Base-by-base conservation (phyloP, 352 stramenopile species). In the Globisporangium uncinulatum region DNA sequence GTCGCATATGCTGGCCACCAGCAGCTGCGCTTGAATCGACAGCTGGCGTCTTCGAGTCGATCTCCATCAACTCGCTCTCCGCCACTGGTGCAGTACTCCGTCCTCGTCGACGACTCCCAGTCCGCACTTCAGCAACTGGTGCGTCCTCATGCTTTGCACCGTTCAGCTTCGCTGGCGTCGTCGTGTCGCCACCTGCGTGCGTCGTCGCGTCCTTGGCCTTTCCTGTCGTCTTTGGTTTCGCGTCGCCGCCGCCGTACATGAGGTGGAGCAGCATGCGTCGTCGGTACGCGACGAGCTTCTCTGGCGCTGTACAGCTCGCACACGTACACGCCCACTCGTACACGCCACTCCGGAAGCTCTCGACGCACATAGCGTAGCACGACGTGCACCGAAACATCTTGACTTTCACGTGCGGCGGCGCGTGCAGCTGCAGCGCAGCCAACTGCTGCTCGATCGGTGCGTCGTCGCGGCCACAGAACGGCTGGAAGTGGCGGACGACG, bases 311-410 rank as follows among this genome's bases (percentile, higher is more conserved):
- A 52, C 74, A 85, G 7, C 70, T 79, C 15, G 66, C 65, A 31
- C 74, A 85, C 0, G 71, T 47, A 42, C 74, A 82, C 9, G 73
- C 59, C 63, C 66, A 74, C 7, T 70, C 24, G 47, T 66, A 76
- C 5, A 66, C 64, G 1, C 54, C 66, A 41, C 56, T 69, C 21
- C 66, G 67, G 29, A 70, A 70, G 29, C 75, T 76, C 56, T 85
- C 74, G 15, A 76, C 20, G 14, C 80, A 71, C 3, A 62, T 63
- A n/a, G 74, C 70, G 29, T 70, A 70, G 45, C 74, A 85, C 21
- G 74, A 72, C 14, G 42, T 47, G 57, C 74, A 85, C 1, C 70
- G 70, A 50, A 85, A 74, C 41, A 85, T 72, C 19, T 63, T 68
- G 9, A 63, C 65, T 6, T 63, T 67, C 6, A 54, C 41, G n/a